A percentile compares a stretch with the other conserved stretches of the same genome.
Conservation (phyloP, 1,284 basidiomycete genomes). For the Sanguinoderma infundibulare region DNA sequence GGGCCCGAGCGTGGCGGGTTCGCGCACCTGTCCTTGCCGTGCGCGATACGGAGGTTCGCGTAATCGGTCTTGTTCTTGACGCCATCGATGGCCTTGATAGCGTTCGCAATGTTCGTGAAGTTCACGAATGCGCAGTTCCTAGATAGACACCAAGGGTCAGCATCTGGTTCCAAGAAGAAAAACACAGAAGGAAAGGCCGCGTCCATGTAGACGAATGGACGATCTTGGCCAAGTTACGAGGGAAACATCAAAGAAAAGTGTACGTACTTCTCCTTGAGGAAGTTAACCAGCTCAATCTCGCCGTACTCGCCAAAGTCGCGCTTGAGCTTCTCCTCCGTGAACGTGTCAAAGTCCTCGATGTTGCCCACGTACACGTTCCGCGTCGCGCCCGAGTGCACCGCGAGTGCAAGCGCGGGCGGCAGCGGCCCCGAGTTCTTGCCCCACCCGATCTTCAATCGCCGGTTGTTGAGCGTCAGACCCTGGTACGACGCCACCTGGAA, state of each 20-base stretch:
- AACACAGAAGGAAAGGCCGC: neutral
- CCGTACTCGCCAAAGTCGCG: constrained; percentile 92
- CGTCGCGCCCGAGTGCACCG: constrained; percentile 89
- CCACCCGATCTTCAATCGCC: constrained; percentile 94
- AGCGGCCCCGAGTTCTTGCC: constrained; percentile 90
- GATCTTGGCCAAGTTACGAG: neutral
- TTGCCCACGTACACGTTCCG: constrained; percentile 95
- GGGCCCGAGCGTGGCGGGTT: constrained; percentile 85
- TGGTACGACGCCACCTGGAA: constrained; percentile 88
- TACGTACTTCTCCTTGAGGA: constrained; percentile 89
- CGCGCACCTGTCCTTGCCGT: constrained; percentile 95
- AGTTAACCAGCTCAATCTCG: constrained; percentile 95
- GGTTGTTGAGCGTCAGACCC: constrained; percentile 88
- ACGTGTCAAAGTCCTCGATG: constrained; percentile 90
- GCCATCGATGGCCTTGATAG: constrained; percentile 94
- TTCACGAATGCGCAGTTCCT: constrained; percentile 96
- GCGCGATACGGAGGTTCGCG: constrained; percentile 81
- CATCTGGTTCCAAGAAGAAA: neutral
- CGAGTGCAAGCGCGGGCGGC: constrained; percentile 80
- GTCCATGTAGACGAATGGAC: neutral
- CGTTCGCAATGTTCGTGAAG: constrained; percentile 90
- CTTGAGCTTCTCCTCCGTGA: constrained; percentile 85
- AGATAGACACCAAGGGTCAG: neutral
- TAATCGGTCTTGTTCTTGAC: constrained; percentile 89
- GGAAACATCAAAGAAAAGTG: neutral